phyloP scores from a whole-genome alignment of 495 filamentous ascomycete species.

The Collariella sp. region DNA sequence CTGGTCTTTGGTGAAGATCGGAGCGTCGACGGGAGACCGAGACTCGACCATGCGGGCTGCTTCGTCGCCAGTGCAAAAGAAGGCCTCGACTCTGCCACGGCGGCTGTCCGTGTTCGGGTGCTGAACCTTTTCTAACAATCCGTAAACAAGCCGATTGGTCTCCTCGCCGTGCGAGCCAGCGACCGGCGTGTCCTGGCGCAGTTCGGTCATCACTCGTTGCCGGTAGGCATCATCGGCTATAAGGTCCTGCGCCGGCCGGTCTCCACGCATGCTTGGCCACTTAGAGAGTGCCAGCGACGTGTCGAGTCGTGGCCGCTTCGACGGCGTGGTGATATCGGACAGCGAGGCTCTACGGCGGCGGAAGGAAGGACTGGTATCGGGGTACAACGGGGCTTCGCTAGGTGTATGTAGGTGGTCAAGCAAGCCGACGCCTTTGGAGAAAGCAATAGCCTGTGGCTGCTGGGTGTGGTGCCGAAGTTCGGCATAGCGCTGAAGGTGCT shows the following conservation, averaged over 20 bases:
- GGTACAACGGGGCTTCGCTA: no score
- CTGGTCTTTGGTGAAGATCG: slow-evolving; percentile 8
- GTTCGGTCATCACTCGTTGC: neutral
- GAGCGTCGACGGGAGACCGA: neutral
- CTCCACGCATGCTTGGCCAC: neutral
- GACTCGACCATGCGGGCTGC: neutral
- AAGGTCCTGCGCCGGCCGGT: neutral
- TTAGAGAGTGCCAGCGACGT: neutral
- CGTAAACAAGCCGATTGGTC: neutral
- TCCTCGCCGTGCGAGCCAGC: neutral
- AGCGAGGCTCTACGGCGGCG: neutral
- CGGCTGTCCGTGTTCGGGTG: neutral
- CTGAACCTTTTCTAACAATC: neutral
- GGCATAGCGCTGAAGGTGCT: neutral
- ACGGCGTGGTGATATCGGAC: neutral
- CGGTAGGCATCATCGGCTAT: neutral
- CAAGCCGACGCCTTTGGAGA: neutral
- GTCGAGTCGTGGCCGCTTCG: neutral
- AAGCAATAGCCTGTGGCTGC: neutral
- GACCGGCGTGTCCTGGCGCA: neutral
- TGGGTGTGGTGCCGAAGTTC: no score
- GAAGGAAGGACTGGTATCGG: no score
- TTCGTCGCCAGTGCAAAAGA: slow-evolving; percentile 2
- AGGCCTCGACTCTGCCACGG: neutral
- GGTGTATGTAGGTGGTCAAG: neutral